A percentile compares a stretch with the other conserved stretches of the same genome.
These are phyloP conservation scores for Wickerhamiella pararugosa DNA, from an alignment of 1,139 yeast genomes.

Conservation along the genomic window DNA sequence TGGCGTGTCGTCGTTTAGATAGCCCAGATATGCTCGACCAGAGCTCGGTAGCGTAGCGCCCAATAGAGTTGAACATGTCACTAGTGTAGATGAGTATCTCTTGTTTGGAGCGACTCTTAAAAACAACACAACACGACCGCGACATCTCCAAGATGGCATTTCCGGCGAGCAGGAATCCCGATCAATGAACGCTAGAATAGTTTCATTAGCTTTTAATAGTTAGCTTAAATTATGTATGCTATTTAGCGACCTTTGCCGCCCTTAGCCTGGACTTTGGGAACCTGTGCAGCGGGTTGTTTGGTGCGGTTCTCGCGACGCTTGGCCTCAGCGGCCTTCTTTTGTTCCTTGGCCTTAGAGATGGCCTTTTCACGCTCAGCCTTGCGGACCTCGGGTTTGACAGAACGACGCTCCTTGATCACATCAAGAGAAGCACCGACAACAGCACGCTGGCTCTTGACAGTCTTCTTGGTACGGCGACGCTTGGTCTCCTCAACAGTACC, in stretches of 20 bases:
- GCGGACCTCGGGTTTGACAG: slow-evolving; percentile 92
- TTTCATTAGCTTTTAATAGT: too few species aligned
- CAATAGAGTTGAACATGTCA: too few species aligned
- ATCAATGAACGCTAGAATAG: too few species aligned
- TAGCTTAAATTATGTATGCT: too few species aligned
- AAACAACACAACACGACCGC: too few species aligned
- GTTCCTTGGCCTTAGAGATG: slow-evolving; percentile 83
- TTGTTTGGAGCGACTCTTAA: too few species aligned
- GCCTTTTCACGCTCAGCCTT: slow-evolving; percentile 94
- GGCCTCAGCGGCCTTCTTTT: slow-evolving; percentile 87
- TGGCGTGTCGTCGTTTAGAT: too few species aligned
- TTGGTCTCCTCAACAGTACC: slow-evolving; percentile 97
- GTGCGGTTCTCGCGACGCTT: slow-evolving; percentile 93
- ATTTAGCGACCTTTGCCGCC: slow-evolving; percentile 54
- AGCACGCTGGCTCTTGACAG: slow-evolving; percentile 98
- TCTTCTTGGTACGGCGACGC: slow-evolving; percentile 95
- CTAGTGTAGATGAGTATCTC: too few species aligned
- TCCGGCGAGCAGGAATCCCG: too few species aligned
- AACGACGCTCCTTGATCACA: slow-evolving; percentile 94
- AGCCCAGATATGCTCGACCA: too few species aligned
- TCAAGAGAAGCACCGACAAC: slow-evolving; percentile 99
- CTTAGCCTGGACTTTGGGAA: slow-evolving; percentile 70
- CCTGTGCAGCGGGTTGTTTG: slow-evolving; percentile 29
- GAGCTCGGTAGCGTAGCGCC: too few species aligned
- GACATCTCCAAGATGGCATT: too few species aligned